Evolutionary conservation across 768 basidiomycete species (phyloP), one percentile per base, ranked within the genome.

Genomic region (Tremella yokohamensis): DNA sequence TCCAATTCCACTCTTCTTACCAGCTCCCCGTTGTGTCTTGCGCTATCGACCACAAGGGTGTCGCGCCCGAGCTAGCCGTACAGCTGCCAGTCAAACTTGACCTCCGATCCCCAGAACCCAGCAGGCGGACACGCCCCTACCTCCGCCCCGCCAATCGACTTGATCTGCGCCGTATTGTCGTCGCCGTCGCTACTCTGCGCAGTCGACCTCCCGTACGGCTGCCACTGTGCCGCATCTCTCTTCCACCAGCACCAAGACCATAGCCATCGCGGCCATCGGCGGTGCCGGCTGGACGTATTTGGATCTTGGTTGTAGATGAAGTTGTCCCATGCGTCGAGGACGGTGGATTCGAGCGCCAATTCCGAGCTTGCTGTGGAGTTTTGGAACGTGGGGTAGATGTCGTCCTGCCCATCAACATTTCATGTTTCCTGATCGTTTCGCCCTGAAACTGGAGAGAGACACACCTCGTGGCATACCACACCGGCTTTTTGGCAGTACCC

Each of bases 381-480:
- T 8, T 58, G 57, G 40, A 73, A 70, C 0, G 72, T 65, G 2
- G 67, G 69, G 44, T 54, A 62, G 19, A 70, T 65, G 29, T 70
- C 72, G 51, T 73, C 69, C 69, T 70, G 48, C 37, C 1, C 18
- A 51, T 25, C 2, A 22, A 39, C 37, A 7, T 19, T 13, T 42
- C 3, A 13, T 24, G 8, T 19, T 15, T 51, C 25, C 54, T 25
- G 54, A 50, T 8, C 48, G 54, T 51, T 12, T 9, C 9, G 26
- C 11, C 49, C 15, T 13, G 16, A 39, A 19, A 18, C 11, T 40
- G 39, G 18, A 18, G 39, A 40, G 39, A 40, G 18, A 40, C 42
- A 6, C n/a, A 45, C 73, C 58, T 75, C 70, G 52, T 75, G 73
- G 54, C 73, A 75, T 9, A 72, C 71, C 40, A 52, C 60, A 2